Conservation (phyloP, 352 stramenopile genomes). For the Globisporangium nunn region DNA sequence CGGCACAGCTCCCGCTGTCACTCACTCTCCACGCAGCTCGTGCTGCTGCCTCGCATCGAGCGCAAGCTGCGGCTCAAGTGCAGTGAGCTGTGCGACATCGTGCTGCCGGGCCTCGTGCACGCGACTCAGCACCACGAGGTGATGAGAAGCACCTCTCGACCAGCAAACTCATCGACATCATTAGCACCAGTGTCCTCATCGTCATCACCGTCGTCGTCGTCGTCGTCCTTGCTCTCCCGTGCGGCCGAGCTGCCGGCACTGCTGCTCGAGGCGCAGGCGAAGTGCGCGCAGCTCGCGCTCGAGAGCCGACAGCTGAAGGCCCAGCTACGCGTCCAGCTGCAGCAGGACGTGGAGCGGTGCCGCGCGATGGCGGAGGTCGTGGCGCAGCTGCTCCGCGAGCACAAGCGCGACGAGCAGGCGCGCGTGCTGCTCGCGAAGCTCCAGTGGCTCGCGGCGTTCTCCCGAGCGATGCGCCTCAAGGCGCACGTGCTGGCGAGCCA, state of each 20-base stretch:
- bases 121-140: background rate
- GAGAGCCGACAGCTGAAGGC: constrained; percentile 6
- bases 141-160: background rate
- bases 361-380: constrained; percentile 18
- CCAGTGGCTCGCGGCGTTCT: constrained; percentile 22
- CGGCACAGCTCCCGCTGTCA: too few species aligned
- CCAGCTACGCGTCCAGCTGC: constrained; percentile 12
- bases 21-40: constrained; percentile 10
- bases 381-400: constrained; percentile 16
- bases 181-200: too few species aligned
- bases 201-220: background rate
- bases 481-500: constrained; percentile 23
- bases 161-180: too few species aligned
- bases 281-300: constrained; percentile 9
- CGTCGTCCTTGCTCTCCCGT: constrained; percentile 9
- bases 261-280: constrained; percentile 23
- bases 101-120: constrained; percentile 20
- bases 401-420: constrained; percentile 29
- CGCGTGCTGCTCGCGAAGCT: constrained; percentile 23
- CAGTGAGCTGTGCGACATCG: constrained; percentile 24
- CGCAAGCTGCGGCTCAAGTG: constrained; percentile 22
- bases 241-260: constrained; percentile 27
- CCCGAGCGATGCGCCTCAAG: constrained; percentile 19
- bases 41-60: constrained; percentile 23
- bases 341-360: constrained; percentile 16